phyloP scores from a whole-genome alignment of 1,284 basidiomycete species.

The Cryptococcus depauperatus region DNA sequence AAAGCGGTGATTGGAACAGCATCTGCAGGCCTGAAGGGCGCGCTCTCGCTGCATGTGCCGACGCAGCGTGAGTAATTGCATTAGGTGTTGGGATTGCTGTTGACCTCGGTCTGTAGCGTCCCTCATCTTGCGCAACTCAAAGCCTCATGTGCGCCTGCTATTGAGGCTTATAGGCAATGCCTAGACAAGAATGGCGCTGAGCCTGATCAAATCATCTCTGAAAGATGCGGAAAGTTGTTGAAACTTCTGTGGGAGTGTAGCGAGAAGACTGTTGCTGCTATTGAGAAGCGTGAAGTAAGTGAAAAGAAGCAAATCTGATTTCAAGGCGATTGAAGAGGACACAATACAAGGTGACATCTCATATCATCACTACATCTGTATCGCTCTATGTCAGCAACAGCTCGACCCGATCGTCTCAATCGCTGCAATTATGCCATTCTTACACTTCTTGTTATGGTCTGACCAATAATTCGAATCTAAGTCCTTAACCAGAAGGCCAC shows the following conservation, averaged over 20 bases:
- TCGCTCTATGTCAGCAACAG: too few relatives aligned
- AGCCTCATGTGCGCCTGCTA: slow-evolving; percentile 27
- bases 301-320: not conserved
- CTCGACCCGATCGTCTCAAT: too few relatives aligned
- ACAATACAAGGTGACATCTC: too few relatives aligned
- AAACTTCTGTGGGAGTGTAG: slow-evolving; percentile 40
- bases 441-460: too few relatives aligned
- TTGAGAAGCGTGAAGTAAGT: slow-evolving; percentile 16
- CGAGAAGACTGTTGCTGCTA: slow-evolving; percentile 27
- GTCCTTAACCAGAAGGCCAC: too few relatives aligned
- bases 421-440: too few relatives aligned
- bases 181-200: slow-evolving; percentile 27
- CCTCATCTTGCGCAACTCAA: slow-evolving; percentile 40
- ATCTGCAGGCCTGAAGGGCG: slow-evolving; percentile 35
- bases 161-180: slow-evolving; percentile 33
- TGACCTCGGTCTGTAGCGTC: slow-evolving; percentile 20
- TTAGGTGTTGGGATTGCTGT: not conserved
- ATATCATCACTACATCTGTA: too few relatives aligned
- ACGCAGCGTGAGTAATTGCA: slow-evolving; percentile 26
- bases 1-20: slow-evolving; percentile 34
- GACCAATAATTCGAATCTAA: too few relatives aligned
- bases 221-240: slow-evolving; percentile 28
- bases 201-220: slow-evolving; percentile 27
- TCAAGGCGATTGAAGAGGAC: too few relatives aligned
- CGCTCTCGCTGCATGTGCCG: slow-evolving; percentile 38